phyloP scores from a whole-genome alignment of 2,329 filamentous ascomycete genomes.

The Penicillium sp. region DNA sequence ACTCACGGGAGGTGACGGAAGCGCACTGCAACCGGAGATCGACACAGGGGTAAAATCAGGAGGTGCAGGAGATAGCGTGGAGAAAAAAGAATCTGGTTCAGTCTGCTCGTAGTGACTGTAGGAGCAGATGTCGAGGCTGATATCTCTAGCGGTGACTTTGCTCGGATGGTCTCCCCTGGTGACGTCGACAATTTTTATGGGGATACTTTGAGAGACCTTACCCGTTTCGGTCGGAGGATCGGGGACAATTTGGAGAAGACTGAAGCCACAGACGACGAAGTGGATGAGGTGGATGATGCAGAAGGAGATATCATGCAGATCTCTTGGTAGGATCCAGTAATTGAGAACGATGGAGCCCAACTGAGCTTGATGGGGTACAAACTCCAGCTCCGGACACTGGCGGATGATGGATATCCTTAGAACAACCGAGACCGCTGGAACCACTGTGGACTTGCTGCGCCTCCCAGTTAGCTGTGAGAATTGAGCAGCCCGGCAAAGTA shows the following conservation, averaged over 20 bases:
- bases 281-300: not conserved
- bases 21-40: constrained; percentile 16
- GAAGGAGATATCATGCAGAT: not conserved
- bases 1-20: constrained; percentile 33
- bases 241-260: not conserved
- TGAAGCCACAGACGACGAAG: constrained; percentile 4
- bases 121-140: not conserved
- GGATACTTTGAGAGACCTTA: not conserved
- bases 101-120: not conserved
- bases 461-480: not conserved
- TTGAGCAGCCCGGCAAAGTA: not conserved
- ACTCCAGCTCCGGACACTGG: not conserved
- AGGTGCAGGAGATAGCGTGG: not conserved
- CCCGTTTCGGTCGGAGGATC: constrained; percentile 4
- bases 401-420: not conserved
- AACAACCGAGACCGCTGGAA: not conserved
- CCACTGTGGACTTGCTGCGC: constrained; percentile 1
- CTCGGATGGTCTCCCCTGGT: constrained; percentile 6
- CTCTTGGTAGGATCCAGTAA: not conserved
- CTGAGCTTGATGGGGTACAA: not conserved
- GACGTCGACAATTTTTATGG: constrained; percentile 11
- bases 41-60: constrained; percentile 8
- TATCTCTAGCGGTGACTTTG: not conserved
- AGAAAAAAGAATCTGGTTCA: not conserved
- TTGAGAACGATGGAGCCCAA: constrained; percentile 1